These are phyloP conservation scores for Aureobasidium uvarum DNA, from an alignment of 2,329 filamentous ascomycete species.

Conservation along the genomic window DNA sequence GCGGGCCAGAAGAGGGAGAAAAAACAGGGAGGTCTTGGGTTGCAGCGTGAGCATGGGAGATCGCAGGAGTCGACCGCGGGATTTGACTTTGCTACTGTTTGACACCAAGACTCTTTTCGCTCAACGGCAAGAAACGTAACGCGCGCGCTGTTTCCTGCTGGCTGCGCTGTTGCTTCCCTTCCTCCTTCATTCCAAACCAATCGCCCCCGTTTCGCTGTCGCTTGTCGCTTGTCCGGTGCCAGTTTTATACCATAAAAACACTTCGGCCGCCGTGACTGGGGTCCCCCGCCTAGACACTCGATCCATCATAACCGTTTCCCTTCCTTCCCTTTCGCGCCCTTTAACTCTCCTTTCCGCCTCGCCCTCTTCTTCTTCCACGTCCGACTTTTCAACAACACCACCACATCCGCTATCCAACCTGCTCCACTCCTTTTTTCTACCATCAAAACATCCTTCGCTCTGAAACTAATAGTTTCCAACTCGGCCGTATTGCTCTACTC, in stretches of 20 bases:
- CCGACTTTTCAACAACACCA: background rate
- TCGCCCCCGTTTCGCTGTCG: conserved; percentile 15
- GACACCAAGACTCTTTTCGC: conserved; percentile 22
- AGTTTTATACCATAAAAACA: conserved; percentile 12
- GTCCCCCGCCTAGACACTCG: conserved; percentile 12
- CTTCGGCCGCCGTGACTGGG: conserved; percentile 6
- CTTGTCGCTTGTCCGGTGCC: conserved; percentile 1
- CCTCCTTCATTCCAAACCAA: conserved; percentile 6
- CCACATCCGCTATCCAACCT: conserved; percentile 19
- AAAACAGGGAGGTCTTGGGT: conserved; percentile 15
- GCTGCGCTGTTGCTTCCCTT: background rate
- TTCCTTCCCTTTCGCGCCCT: conserved; percentile 20
- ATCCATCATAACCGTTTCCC: conserved; percentile 24
- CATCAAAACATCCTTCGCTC: background rate
- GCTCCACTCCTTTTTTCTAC: conserved; percentile 21
- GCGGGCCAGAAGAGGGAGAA: conserved; percentile 7
- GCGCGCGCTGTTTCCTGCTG: conserved; percentile 19
- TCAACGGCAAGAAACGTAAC: conserved; percentile 10
- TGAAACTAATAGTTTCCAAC: conserved; percentile 2
- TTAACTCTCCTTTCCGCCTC: conserved; percentile 13
- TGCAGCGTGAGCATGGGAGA: conserved; percentile 13
- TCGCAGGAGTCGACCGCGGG: conserved; percentile 14
- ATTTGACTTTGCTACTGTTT: conserved; percentile 25
- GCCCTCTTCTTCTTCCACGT: conserved; percentile 8
- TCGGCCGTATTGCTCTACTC: conserved; percentile 18